Conservation (phyloP, 2,329 filamentous ascomycete genomes). For the Botrytis byssoidea region DNA sequence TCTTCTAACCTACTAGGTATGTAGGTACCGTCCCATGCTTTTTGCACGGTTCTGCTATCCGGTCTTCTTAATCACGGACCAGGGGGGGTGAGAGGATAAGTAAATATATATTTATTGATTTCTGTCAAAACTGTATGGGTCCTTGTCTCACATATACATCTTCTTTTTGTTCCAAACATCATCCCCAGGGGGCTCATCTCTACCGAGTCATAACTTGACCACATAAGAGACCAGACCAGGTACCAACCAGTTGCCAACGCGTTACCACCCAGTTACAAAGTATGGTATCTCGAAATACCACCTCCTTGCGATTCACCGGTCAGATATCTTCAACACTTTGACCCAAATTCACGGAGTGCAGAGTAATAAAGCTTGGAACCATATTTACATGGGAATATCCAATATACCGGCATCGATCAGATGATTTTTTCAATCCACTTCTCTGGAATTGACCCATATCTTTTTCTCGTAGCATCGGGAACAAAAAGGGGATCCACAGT, state of each 20-base stretch:
- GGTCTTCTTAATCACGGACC: background rate
- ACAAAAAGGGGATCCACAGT: conserved; percentile 10
- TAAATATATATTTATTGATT: background rate
- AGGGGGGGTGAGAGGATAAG: background rate
- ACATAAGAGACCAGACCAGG: background rate
- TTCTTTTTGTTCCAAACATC: conserved; percentile 1
- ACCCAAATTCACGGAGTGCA: background rate
- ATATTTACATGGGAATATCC: background rate
- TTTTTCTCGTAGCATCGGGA: conserved; percentile 4
- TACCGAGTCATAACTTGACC: background rate
- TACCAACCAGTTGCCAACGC: background rate
- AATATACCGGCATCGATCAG: conserved; percentile 4
- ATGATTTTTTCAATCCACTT: conserved; percentile 11
- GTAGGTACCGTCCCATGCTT: background rate
- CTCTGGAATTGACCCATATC: conserved; percentile 14
- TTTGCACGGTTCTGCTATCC: background rate
- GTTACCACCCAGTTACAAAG: background rate
- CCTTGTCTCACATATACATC: background rate
- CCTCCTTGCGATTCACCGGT: background rate
- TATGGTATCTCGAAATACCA: background rate
- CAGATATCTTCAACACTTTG: background rate
- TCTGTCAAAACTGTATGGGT: background rate
- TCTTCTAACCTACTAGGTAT: background rate
- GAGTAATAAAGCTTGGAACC: background rate
- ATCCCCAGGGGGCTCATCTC: background rate